These are phyloP conservation scores for Trichoderma erinaceum DNA, from an alignment of 495 filamentous ascomycete genomes.

Conservation along the genomic window DNA sequence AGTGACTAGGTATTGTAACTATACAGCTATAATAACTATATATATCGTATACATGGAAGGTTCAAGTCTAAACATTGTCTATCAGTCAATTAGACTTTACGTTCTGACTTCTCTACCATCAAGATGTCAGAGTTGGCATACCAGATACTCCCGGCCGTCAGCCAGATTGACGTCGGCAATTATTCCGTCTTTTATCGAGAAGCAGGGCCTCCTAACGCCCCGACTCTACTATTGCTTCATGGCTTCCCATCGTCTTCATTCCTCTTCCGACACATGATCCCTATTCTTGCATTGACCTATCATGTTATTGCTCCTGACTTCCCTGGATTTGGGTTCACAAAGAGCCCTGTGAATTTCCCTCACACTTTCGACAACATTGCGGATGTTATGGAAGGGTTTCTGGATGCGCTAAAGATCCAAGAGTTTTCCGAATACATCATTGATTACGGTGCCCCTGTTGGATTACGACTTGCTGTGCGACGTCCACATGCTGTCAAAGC, in stretches of 20 bases:
- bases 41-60: too few relatives aligned
- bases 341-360: constrained; percentile 39
- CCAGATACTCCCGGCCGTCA: background rate
- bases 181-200: constrained; percentile 54
- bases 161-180: constrained; percentile 20
- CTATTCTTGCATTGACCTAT: constrained; percentile 46
- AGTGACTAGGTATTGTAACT: too few relatives aligned
- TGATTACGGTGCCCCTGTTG: constrained; percentile 59
- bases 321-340: constrained; percentile 57
- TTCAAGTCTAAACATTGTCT: too few relatives aligned
- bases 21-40: too few relatives aligned
- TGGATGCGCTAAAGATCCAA: constrained; percentile 38
- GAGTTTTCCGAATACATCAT: constrained; percentile 57
- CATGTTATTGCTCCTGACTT: constrained; percentile 55
- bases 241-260: constrained; percentile 59
- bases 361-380: constrained; percentile 43
- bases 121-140: background rate
- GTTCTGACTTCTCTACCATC: background rate
- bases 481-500: constrained; percentile 43
- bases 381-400: constrained; percentile 40
- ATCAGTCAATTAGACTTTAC: too few relatives aligned
- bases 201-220: constrained; percentile 34
- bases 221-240: constrained; percentile 55
- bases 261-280: constrained; percentile 56
- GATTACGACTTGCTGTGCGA: constrained; percentile 47